These are phyloP conservation scores for Ramalina peruviana DNA, from an alignment of 495 filamentous ascomycete species.

Conservation along the genomic window DNA sequence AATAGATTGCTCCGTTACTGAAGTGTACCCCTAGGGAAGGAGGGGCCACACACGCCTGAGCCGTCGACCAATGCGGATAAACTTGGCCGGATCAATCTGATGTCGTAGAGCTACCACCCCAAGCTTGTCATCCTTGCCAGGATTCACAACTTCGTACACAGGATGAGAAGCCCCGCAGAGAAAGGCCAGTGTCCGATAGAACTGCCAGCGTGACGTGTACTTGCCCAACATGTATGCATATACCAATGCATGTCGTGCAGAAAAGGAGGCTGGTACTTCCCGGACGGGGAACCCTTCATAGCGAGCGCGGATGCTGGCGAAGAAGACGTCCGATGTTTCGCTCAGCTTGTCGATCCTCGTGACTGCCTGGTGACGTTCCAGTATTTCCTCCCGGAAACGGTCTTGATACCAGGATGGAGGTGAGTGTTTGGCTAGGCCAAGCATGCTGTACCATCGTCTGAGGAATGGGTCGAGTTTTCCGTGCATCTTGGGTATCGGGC, in stretches of 20 bases:
- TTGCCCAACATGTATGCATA: conserved; percentile 39
- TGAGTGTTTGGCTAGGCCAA: conserved; percentile 27
- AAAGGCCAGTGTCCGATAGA: conserved; percentile 29
- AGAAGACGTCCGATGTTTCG: conserved; percentile 40
- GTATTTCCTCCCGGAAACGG: conserved; percentile 32
- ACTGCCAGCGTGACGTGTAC: conserved; percentile 35
- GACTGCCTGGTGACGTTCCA: conserved; percentile 24
- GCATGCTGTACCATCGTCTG: conserved; percentile 26
- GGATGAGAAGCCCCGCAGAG: conserved; percentile 23
- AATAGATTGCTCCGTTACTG: background rate
- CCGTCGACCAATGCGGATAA: conserved; percentile 21
- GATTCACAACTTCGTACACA: conserved; percentile 38
- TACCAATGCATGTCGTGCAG: conserved; percentile 17
- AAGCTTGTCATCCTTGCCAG: conserved; percentile 32
- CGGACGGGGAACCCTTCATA: conserved; percentile 27
- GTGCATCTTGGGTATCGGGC: too few relatives aligned
- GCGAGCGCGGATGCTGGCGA: conserved; percentile 31
- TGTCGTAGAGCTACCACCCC: conserved; percentile 33
- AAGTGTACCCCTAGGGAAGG: conserved; percentile 16
- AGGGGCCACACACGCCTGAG: conserved; percentile 32
- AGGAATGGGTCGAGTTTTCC: conserved; percentile 12
- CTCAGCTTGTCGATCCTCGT: conserved; percentile 28
- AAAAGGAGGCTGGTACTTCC: conserved; percentile 20
- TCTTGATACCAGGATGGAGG: conserved; percentile 31
- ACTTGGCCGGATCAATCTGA: conserved; percentile 26